Percentiles rank a stretch among this genome's conserved stretches.
Evolutionary conservation across 345 rosid species (phyloP).

Genomic region (Kandelia obovata): DNA sequence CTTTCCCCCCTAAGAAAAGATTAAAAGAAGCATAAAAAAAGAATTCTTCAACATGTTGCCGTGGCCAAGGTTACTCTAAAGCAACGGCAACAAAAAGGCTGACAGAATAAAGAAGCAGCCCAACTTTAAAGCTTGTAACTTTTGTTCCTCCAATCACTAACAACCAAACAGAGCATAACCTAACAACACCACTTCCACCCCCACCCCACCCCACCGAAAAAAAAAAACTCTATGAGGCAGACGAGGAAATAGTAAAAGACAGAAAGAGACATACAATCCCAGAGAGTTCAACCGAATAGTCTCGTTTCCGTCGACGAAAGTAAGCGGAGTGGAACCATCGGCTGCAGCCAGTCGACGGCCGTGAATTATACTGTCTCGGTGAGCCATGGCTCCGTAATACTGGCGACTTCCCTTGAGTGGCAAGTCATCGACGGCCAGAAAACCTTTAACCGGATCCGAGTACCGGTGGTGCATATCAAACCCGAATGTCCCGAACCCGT

Average conservation of each 20-base stretch:
- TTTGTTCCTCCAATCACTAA: conserved; percentile 9
- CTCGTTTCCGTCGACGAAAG: conserved; percentile 66
- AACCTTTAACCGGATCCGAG: conserved; percentile 71
- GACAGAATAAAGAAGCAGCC: not conserved
- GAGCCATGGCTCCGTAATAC: conserved; percentile 64
- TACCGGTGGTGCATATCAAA: conserved; percentile 74
- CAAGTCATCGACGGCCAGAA: conserved; percentile 51
- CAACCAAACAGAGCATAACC: conserved; percentile 7
- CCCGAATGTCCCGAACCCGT: conserved; percentile 56
- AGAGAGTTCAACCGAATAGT: conserved; percentile 44
- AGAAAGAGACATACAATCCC: conserved; percentile 63
- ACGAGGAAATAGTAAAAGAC: not conserved
- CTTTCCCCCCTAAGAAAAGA: too few relatives aligned
- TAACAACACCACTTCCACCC: not conserved
- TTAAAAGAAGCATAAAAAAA: not conserved
- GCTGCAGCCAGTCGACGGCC: conserved; percentile 58
- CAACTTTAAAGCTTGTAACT: not conserved
- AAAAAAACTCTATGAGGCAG: not conserved
- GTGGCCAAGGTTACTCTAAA: too few relatives aligned
- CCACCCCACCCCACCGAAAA: not conserved
- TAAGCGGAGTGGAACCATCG: conserved; percentile 46
- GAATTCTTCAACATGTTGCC: too few relatives aligned
- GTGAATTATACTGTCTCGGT: conserved; percentile 62
- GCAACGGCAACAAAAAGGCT: too few relatives aligned
- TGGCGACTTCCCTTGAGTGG: conserved; percentile 61